Conservation (phyloP, 106 monocot genomes). For the Dendrobium catenatum region DNA sequence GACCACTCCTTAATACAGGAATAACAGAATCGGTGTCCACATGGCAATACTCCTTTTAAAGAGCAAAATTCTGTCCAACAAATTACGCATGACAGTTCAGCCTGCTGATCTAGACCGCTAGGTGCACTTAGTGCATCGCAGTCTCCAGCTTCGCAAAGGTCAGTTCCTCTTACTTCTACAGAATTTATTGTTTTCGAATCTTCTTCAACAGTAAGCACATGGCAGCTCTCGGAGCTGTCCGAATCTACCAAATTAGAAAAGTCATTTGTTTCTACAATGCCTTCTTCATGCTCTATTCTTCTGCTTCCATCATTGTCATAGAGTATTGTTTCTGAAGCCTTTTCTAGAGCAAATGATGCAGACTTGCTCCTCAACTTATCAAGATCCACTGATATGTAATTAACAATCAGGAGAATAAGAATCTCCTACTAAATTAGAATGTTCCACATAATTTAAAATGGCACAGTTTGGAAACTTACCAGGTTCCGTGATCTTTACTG, state of each 20-base stretch:
- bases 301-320: neutral
- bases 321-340: neutral
- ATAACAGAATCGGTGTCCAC: conserved; percentile 95
- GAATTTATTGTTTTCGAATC: conserved; percentile 7
- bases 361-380: conserved; percentile 9
- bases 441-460: conserved; percentile 11
- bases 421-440: neutral
- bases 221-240: conserved; percentile 1
- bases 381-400: conserved; percentile 7
- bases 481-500: conserved; percentile 25
- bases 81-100: conserved; percentile 78
- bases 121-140: conserved; percentile 6
- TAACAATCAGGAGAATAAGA: neutral
- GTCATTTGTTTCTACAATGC: neutral
- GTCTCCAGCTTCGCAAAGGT: conserved; percentile 8
- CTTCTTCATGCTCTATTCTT: conserved; percentile 10
- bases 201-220: conserved; percentile 6
- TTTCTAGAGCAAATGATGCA: conserved; percentile 9
- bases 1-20: conserved; percentile 83
- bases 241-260: neutral
- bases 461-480: conserved; percentile 6
- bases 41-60: conserved; percentile 71
- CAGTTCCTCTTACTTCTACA: neutral
- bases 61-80: conserved; percentile 85
- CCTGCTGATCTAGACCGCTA: conserved; percentile 14